These are phyloP conservation scores for Coffea humblotiana DNA, from an alignment of 305 asterid genomes.

Conservation along the genomic window DNA sequence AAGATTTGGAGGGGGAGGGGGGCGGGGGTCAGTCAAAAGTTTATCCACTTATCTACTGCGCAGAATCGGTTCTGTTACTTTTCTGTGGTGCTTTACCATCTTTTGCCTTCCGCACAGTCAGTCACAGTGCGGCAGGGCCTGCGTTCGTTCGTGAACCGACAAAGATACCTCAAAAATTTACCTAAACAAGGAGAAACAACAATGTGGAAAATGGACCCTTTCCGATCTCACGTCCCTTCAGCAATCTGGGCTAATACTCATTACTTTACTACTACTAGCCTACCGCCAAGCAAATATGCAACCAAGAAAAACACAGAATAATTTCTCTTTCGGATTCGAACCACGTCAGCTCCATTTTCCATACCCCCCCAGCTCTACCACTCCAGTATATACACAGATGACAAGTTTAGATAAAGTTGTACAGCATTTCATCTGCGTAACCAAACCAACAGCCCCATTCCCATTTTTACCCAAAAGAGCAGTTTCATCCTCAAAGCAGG, in stretches of 20 bases:
- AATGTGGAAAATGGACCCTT: neutral
- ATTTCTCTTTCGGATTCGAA: neutral
- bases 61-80: neutral
- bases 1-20: too few species aligned
- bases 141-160: neutral
- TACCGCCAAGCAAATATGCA: too few species aligned
- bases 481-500: too few species aligned
- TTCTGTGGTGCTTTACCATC: neutral
- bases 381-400: neutral
- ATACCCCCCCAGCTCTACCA: neutral
- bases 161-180: neutral
- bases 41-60: neutral
- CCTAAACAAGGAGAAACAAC: neutral
- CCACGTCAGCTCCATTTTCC: neutral
- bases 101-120: neutral
- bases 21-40: too few species aligned
- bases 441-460: neutral
- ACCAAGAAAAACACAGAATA: neutral
- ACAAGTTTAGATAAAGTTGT: neutral
- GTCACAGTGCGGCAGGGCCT: neutral
- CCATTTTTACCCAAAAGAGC: neutral
- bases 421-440: neutral
- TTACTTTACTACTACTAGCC: too few species aligned
- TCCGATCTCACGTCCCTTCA: neutral
- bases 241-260: neutral